Base-by-base conservation (phyloP, 208 protist species). In the Wallacemonas sp. region DNA sequence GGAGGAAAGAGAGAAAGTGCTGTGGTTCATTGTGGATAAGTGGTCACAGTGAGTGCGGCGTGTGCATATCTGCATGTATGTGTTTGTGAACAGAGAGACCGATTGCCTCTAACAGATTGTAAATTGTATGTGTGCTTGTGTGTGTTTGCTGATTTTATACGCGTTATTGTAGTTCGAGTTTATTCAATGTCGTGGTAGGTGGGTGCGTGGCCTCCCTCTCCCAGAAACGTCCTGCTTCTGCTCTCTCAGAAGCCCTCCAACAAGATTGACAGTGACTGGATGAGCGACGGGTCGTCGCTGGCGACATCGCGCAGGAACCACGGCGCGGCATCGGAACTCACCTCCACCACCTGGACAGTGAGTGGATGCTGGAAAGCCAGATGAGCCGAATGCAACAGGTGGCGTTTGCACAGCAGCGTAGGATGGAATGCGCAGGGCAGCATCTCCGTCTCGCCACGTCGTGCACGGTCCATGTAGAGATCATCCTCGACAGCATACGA, bases 371-470 rank as follows among this genome's bases (percentile, higher is more conserved):
- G 1, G 48, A 95, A 87, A 5, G 38, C 17, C 9, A 95, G 65
- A 43, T 70, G 14, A 1, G 79, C 67, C 6, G 85, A 76, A 56
- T 95, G 88, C 54, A 95, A 70, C 11, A 91, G 72, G 49, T 92
- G 88, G n/a, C 85, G 83, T 1, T 70, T 69, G 46, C 80, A 81
- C 21, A 61, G 38, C 46, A 79, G 69, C 41, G 61, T 26, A 21
- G 68, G 63, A 14, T 52, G 67, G 12, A 29, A 9, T 14, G 4
- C 46, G 23, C 39, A 55, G n/a, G 47, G 24, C 30, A 70, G 26
- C 24, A 0, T 68, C 24, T 46, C 23, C 36, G 8, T 29, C 44
- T 43, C 65, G n/a, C 63, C 46, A 14, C 48, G 57, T 8, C 78
- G 70, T 4, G 78, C 88, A 3, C 85, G 78, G 2, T 69, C 63